phyloP scores from a whole-genome alignment of 2,329 filamentous ascomycete species.

The Xenosphaeropsis pyriputrescens region DNA sequence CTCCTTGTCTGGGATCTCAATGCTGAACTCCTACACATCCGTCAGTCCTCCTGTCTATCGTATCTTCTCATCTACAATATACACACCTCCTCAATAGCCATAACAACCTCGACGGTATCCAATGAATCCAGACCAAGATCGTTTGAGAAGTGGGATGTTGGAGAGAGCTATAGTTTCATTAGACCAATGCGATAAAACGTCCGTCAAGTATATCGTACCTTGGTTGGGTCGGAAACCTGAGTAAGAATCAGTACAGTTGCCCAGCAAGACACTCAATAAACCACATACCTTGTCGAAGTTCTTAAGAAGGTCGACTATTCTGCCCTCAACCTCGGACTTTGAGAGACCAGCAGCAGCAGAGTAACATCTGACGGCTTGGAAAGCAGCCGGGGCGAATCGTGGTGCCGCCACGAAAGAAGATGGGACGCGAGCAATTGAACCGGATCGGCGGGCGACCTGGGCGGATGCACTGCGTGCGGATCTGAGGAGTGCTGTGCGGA shows the following conservation, averaged over 20 bases:
- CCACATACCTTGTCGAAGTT: conserved; percentile 86
- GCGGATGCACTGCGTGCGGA: conserved; percentile 42
- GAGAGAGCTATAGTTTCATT: conserved; percentile 50
- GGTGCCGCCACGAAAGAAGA: conserved; percentile 46
- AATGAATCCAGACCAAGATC: conserved; percentile 94
- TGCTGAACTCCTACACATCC: conserved; percentile 41
- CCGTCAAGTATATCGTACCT: conserved; percentile 29
- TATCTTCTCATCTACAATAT: not conserved
- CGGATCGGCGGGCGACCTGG: conserved; percentile 32
- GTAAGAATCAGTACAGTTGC: conserved; percentile 8
- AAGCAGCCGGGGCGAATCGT: conserved; percentile 46
- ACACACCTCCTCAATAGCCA: conserved; percentile 93
- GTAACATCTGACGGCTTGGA: conserved; percentile 69
- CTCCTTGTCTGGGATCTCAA: conserved; percentile 71
- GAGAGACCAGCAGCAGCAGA: conserved; percentile 65
- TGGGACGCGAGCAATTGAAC: conserved; percentile 40
- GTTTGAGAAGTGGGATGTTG: conserved; percentile 82
- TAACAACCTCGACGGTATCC: conserved; percentile 98
- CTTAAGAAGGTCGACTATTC: conserved; percentile 84
- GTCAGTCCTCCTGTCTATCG: conserved; percentile 9
- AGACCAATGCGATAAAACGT: too few species aligned
- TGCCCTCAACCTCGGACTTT: conserved; percentile 75
- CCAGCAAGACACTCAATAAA: conserved; percentile 1
- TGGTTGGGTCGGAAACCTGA: conserved; percentile 52
- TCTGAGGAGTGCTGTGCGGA: conserved; percentile 75